These are phyloP conservation scores for Fusarium palustre DNA, from an alignment of 2,329 filamentous ascomycete species.

Conservation along the genomic window DNA sequence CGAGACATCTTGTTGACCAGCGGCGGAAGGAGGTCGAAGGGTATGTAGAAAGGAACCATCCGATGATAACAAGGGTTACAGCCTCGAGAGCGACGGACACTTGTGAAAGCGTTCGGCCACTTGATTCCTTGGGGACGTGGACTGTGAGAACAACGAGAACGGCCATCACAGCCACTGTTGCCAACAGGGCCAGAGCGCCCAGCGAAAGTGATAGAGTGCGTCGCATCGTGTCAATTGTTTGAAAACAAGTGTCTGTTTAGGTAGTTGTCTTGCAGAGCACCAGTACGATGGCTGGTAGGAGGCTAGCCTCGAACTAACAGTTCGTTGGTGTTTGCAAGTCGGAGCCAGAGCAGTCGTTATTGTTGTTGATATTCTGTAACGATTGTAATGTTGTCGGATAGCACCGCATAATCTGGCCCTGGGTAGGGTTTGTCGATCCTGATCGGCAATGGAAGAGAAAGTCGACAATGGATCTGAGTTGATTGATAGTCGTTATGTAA, in stretches of 20 bases:
- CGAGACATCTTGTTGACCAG: conserved; percentile 43
- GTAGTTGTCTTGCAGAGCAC: conserved; percentile 20
- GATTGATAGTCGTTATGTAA: neutral
- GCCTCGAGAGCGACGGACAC: conserved; percentile 48
- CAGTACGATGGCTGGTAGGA: conserved; percentile 20
- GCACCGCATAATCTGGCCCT: conserved; percentile 27
- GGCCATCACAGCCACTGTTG: conserved; percentile 38
- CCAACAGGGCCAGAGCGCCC: conserved; percentile 40
- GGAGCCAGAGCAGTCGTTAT: neutral
- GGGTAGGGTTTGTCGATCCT: conserved; percentile 23
- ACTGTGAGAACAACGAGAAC: conserved; percentile 39
- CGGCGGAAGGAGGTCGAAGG: conserved; percentile 36
- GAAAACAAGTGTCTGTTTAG: conserved; percentile 8
- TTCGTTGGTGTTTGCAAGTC: conserved; percentile 11
- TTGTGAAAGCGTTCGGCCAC: conserved; percentile 43
- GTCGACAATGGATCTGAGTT: conserved; percentile 5
- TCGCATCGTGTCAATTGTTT: conserved; percentile 32
- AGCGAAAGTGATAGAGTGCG: conserved; percentile 35
- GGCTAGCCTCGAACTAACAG: conserved; percentile 35
- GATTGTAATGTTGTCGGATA: conserved; percentile 13
- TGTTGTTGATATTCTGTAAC: conserved; percentile 1
- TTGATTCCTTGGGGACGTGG: conserved; percentile 37
- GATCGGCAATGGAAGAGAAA: conserved; percentile 8
- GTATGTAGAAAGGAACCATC: conserved; percentile 53
- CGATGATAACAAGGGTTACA: conserved; percentile 43